A percentile compares a stretch with the other conserved stretches of the same genome.
phyloP scores from a whole-genome alignment of 2,329 filamentous ascomycete genomes.

The Amesomyces nigricolor region DNA sequence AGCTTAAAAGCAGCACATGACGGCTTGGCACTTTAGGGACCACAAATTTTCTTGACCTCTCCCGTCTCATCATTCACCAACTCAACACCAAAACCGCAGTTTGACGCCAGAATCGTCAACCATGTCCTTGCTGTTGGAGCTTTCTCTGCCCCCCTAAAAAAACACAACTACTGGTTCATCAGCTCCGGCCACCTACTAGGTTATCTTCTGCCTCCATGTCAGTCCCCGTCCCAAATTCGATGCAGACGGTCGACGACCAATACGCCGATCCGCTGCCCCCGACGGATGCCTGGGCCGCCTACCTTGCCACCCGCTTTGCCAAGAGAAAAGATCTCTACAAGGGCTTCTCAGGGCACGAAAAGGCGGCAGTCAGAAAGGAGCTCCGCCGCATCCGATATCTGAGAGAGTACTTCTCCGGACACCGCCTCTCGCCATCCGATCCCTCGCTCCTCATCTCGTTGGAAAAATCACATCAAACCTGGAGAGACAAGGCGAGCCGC shows the following conservation, averaged over 20 bases:
- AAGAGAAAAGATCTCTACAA: constrained; percentile 18
- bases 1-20: too few species aligned
- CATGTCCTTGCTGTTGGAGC: too few species aligned
- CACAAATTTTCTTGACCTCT: too few species aligned
- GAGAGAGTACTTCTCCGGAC: constrained; percentile 19
- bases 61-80: too few species aligned
- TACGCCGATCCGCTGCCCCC: constrained; percentile 20
- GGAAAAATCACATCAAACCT: constrained; percentile 14
- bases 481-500: constrained; percentile 13
- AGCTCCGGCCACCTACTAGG: too few species aligned
- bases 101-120: too few species aligned
- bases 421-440: constrained; percentile 18
- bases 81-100: too few species aligned
- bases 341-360: constrained; percentile 16
- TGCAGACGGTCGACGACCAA: constrained; percentile 20
- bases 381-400: constrained; percentile 22
- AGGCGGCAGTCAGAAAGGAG: constrained; percentile 21
- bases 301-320: constrained; percentile 19
- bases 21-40: too few species aligned
- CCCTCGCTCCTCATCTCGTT: constrained; percentile 14
- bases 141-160: too few species aligned
- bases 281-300: constrained; percentile 22
- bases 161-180: too few species aligned
- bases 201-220: too few species aligned
- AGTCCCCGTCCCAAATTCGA: background rate